phyloP scores from a whole-genome alignment of 129 eudicot genomes.

The Rutidosis leptorrhynchoides region DNA sequence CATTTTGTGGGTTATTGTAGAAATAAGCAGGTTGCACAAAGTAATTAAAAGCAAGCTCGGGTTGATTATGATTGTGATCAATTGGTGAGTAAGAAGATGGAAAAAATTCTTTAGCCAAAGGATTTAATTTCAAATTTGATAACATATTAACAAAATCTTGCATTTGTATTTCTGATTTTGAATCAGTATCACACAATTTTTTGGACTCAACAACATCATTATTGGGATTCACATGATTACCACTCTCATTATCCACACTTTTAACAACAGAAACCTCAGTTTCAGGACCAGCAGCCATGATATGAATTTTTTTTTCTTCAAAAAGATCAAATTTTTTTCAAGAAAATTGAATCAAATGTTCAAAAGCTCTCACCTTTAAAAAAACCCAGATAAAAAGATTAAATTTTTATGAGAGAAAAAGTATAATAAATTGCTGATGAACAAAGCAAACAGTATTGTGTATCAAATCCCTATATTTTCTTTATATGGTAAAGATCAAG shows the following conservation, averaged over 20 bases:
- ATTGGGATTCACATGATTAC: slow-evolving; percentile 22
- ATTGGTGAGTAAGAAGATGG: slow-evolving; percentile 60
- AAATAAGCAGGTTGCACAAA: slow-evolving; percentile 42
- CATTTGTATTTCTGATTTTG: slow-evolving; percentile 65
- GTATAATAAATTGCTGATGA: slow-evolving; percentile 19
- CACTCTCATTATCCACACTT: slow-evolving; percentile 38
- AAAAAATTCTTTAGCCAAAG: slow-evolving; percentile 83
- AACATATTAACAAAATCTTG: slow-evolving; percentile 75
- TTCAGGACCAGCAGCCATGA: slow-evolving; percentile 81
- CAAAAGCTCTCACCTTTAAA: slow-evolving; percentile 14
- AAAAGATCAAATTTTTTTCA: slow-evolving; percentile 19
- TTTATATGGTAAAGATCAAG: slow-evolving; percentile 32
- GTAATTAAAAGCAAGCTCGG: slow-evolving; percentile 33
- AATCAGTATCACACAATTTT: slow-evolving; percentile 49
- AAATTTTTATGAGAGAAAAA: slow-evolving; percentile 3
- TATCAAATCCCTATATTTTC: slow-evolving; percentile 24
- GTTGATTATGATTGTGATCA: slow-evolving; percentile 58
- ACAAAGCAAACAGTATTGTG: slow-evolving; percentile 25
- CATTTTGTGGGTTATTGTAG: slow-evolving; percentile 51
- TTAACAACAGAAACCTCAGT: slow-evolving; percentile 32
- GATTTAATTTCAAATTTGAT: slow-evolving; percentile 83
- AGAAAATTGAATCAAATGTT: slow-evolving; percentile 31
- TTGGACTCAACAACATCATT: slow-evolving; percentile 11
- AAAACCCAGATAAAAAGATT: slow-evolving; percentile 23
- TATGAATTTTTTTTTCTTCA: not conserved